Base-by-base conservation (phyloP, 768 basidiomycete species). In the Lentinula aciculospora region DNA sequence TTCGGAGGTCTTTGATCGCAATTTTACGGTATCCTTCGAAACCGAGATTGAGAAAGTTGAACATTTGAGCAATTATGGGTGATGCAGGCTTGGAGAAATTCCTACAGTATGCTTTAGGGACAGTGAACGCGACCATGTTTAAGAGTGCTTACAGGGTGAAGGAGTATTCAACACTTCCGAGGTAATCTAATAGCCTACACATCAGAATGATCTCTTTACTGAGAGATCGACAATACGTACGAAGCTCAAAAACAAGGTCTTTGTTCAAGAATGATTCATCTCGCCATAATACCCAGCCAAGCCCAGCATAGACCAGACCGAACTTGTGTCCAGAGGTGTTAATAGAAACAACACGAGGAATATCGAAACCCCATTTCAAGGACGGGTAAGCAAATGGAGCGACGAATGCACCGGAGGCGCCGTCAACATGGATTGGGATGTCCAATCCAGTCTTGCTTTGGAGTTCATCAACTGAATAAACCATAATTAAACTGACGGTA, bases 371-470 rank as follows among this genome's bases (percentile, higher is more conserved):
- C 83, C 84, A 86, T 59, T 78, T 75, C 60, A 78, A 72, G 25
- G 74, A 64, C 0, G 83, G 84, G 66, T 81, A 81, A 3, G 76
- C 82, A 66, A 85, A 86, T 2, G 82, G 85, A 10, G 84, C 84
- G 48, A 85, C 73, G 65, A 89, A 84, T 0, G 77, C 86, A 13
- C 82, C 81, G 4, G 79, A 81, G 7, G 85, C 85, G 6, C 75
- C 85, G 61, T 86, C 85, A 21, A 87, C 85, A 62, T 88, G 86
- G 56, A 88, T 86, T 6, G 82, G 82, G 59, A 88, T 73, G 61
- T 80, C 70, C 49, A 78, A 72, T 1, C 85, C 85, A 2, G 81
- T 84, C 59, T 78, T 72, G 47, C 69, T 65, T 61, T 85, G 72
- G 60, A 82, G 73, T 55, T 81, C 75, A 63, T 84, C 82, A 58